These are phyloP conservation scores for Coffea eugenioides DNA, from an alignment of 257 asterid species.

Conservation along the genomic window DNA sequence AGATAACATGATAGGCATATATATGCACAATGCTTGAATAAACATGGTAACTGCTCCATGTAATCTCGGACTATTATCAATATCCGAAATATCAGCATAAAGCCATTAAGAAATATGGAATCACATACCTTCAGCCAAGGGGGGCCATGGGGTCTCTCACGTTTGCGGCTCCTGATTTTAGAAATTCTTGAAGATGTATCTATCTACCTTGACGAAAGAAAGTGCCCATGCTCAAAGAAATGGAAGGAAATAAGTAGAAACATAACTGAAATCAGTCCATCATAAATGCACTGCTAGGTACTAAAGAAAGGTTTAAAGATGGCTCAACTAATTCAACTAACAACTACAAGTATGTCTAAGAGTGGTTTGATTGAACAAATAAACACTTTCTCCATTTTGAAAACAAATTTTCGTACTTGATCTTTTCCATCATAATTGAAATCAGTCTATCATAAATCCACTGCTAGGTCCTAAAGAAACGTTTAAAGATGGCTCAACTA, in stretches of 20 bases:
- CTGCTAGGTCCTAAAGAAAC: neutral
- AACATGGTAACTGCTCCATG: neutral
- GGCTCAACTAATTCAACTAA: neutral
- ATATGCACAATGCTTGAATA: neutral
- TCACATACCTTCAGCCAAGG: no score
- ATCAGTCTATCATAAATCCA: slow-evolving; percentile 12
- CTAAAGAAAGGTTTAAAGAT: no score
- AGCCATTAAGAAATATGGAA: no score
- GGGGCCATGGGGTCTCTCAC: no score
- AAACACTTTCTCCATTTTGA: no score
- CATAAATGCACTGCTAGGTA: no score
- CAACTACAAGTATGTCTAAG: slow-evolving; percentile 13
- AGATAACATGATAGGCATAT: neutral
- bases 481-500: neutral
- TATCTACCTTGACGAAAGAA: slow-evolving; percentile 87
- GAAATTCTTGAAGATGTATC: slow-evolving; percentile 93
- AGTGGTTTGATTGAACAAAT: no score
- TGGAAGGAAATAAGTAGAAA: neutral
- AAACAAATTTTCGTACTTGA: no score
- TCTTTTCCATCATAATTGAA: neutral
- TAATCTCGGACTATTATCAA: neutral
- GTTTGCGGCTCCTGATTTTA: slow-evolving; percentile 86
- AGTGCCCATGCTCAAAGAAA: slow-evolving; percentile 30
- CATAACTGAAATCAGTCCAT: no score
- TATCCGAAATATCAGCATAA: neutral